Conservation (phyloP, 495 filamentous ascomycete genomes). For the Penicillium coprophilum region DNA sequence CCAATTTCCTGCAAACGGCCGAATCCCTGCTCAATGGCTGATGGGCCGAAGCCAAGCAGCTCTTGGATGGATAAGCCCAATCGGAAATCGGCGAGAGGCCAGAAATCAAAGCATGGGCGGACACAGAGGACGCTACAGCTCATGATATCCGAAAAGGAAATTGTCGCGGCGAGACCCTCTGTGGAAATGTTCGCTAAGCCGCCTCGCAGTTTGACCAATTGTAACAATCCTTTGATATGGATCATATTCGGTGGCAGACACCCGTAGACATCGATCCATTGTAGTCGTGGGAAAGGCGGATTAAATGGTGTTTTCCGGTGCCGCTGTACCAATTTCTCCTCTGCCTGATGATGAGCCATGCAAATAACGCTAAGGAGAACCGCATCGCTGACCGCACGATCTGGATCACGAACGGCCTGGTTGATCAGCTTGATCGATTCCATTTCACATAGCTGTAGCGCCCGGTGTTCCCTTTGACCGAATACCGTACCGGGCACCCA, state of each 20-base stretch:
- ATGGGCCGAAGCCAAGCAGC: conserved; percentile 28
- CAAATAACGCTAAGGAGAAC: conserved; percentile 43
- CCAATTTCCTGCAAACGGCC: conserved; percentile 31
- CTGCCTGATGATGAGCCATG: conserved; percentile 42
- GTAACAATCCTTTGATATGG: conserved; percentile 38
- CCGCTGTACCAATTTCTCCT: conserved; percentile 13
- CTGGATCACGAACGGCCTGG: conserved; percentile 32
- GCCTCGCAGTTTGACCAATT: conserved; percentile 39
- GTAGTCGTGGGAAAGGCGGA: conserved; percentile 40
- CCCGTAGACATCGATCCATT: conserved; percentile 46
- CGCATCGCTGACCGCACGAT: conserved; percentile 36
- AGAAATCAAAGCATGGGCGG: conserved; percentile 36
- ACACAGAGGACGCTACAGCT: conserved; percentile 30
- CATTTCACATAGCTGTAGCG: conserved; percentile 36
- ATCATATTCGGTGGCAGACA: conserved; percentile 39
- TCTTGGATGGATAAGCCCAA: conserved; percentile 25
- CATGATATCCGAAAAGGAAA: conserved; percentile 42
- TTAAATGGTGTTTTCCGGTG: conserved; percentile 33
- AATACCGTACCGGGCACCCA: conserved; percentile 26
- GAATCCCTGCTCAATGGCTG: conserved; percentile 29
- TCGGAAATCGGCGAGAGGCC: conserved; percentile 29
- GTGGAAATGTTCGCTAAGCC: conserved; percentile 36
- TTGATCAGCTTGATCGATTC: conserved; percentile 42
- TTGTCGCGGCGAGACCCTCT: conserved; percentile 31
- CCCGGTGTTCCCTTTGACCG: conserved; percentile 26